Percentiles rank a stretch among this genome's conserved stretches.
Conservation (phyloP, 1,139 yeast species). For the Diutina sp. region DNA sequence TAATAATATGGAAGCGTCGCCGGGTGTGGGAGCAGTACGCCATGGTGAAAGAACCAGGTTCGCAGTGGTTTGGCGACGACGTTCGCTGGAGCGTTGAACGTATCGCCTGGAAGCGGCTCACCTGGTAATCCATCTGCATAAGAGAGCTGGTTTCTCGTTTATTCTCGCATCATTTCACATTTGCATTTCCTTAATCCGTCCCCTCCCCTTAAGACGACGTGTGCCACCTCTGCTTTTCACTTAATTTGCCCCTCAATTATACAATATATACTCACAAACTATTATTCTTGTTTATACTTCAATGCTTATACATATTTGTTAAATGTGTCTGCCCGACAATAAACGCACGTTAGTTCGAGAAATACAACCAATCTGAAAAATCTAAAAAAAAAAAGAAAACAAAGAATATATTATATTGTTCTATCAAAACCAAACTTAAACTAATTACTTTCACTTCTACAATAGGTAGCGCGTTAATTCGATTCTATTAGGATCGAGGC, state of each 20-base stretch:
- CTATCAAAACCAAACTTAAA: too few species aligned
- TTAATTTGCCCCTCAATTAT: not conserved
- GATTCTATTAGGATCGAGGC: too few species aligned
- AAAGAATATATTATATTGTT: too few species aligned
- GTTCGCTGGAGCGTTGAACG: not conserved
- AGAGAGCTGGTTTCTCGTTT: slow-evolving; percentile 1
- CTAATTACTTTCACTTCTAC: too few species aligned
- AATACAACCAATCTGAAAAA: too few species aligned
- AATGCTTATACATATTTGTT: too few species aligned
- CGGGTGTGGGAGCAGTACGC: slow-evolving; percentile 81
- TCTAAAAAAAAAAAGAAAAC: too few species aligned
- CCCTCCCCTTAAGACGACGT: not conserved
- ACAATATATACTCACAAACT: too few species aligned
- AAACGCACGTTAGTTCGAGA: too few species aligned
- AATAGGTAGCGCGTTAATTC: too few species aligned
- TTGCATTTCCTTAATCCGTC: not conserved
- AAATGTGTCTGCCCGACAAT: too few species aligned
- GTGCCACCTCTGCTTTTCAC: not conserved
- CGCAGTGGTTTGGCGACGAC: not conserved
- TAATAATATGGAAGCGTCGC: slow-evolving; percentile 59
- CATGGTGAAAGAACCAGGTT: slow-evolving; percentile 31
- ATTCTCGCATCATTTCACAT: not conserved
- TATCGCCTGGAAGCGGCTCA: not conserved
- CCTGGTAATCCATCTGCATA: not conserved
- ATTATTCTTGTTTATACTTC: too few species aligned